phyloP scores from a whole-genome alignment of 352 stramenopile genomes.

The Thraustochytrium striatum region DNA sequence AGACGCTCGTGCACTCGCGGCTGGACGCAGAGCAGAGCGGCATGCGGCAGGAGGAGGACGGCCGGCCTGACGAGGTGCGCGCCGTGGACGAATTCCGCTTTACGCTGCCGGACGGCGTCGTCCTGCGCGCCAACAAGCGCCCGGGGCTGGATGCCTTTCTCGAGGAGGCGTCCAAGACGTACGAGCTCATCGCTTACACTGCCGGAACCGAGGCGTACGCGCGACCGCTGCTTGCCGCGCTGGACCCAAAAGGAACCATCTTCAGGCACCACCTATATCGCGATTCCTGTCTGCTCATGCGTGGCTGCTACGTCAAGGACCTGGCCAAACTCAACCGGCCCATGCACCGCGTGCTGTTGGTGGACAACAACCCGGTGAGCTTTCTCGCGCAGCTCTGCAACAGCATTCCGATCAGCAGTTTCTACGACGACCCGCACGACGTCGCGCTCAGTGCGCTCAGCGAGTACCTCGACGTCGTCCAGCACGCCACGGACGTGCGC shows the following conservation, averaged over 20 bases:
- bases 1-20: conserved; percentile 87
- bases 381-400: conserved; percentile 96
- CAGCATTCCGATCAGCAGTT: conserved; percentile 72
- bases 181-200: conserved; percentile 98
- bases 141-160: conserved; percentile 93
- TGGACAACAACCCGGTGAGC: conserved; percentile 96
- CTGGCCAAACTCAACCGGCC: conserved; percentile 86
- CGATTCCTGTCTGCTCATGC: conserved; percentile 90
- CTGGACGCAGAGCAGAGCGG: conserved; percentile 58
- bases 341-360: conserved; percentile 89
- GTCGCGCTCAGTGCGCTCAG: conserved; percentile 63
- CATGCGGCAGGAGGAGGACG: conserved; percentile 73
- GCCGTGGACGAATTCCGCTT: conserved; percentile 91
- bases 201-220: conserved; percentile 95
- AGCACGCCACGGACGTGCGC: conserved; percentile 85
- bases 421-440: conserved; percentile 81
- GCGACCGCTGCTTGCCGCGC: conserved; percentile 89
- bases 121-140: conserved; percentile 77
- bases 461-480: conserved; percentile 52
- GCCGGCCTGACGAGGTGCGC: conserved; percentile 62
- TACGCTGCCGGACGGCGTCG: conserved; percentile 86
- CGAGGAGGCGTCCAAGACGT: conserved; percentile 86
- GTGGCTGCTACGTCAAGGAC: conserved; percentile 96
- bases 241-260: conserved; percentile 72
- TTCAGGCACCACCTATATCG: conserved; percentile 71